phyloP scores from a whole-genome alignment of 805 yeast species.

The Candida manassasensis region DNA sequence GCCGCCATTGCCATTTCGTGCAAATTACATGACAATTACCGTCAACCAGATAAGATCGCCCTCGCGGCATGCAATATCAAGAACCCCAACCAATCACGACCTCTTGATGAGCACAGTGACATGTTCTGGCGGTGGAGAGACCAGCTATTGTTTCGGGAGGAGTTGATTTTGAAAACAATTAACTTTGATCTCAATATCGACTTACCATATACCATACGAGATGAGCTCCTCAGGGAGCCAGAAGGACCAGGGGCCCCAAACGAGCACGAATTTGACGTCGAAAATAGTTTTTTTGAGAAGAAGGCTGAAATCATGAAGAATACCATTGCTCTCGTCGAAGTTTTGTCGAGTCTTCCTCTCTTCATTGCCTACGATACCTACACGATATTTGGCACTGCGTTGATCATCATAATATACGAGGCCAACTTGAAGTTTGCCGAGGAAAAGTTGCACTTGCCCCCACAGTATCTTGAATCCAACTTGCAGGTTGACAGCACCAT shows the following conservation, averaged over 20 bases:
- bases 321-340: conserved; percentile 31
- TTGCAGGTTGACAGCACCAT: conserved; percentile 12
- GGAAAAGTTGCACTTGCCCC: conserved; percentile 15
- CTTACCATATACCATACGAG: conserved; percentile 35
- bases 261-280: neutral
- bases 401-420: conserved; percentile 20
- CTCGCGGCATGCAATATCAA: conserved; percentile 32
- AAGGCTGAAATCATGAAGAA: conserved; percentile 18
- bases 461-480: conserved; percentile 12
- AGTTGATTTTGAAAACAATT: conserved; percentile 32
- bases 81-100: conserved; percentile 20
- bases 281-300: conserved; percentile 12
- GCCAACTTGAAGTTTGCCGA: conserved; percentile 15
- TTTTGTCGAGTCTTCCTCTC: conserved; percentile 35
- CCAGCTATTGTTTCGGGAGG: conserved; percentile 40
- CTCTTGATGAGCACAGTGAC: conserved; percentile 35
- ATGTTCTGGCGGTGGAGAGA: conserved; percentile 43
- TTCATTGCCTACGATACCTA: conserved; percentile 30
- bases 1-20: conserved; percentile 42
- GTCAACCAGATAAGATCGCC: conserved; percentile 42
- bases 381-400: conserved; percentile 27
- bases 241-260: conserved; percentile 3
- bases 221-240: conserved; percentile 13
- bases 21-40: conserved; percentile 37
- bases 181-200: conserved; percentile 37